phyloP scores from a whole-genome alignment of 805 yeast genomes.

The Starmerella riodocensis region DNA sequence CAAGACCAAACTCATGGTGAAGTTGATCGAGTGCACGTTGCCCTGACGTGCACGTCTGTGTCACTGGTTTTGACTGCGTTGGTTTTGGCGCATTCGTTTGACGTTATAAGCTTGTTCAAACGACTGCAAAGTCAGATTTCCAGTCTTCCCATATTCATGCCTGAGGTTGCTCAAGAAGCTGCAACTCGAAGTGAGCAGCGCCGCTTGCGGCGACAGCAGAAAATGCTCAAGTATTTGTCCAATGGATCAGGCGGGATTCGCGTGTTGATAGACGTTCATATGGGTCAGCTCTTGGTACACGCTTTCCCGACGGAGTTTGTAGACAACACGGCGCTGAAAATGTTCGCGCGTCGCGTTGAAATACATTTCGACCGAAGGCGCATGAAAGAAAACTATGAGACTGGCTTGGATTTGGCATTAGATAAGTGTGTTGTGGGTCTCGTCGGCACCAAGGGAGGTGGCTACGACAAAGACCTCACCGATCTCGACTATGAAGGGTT shows the following conservation, averaged over 20 bases:
- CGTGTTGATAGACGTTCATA: conserved; percentile 51
- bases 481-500: conserved; percentile 42
- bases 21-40: conserved; percentile 41
- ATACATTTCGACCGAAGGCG: conserved; percentile 22
- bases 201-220: not conserved
- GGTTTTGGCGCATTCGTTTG: conserved; percentile 71
- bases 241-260: conserved; percentile 30
- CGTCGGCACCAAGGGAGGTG: conserved; percentile 38
- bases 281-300: conserved; percentile 44
- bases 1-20: conserved; percentile 32
- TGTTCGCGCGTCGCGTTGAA: conserved; percentile 22
- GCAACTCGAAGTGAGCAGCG: not conserved
- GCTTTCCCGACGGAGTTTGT: conserved; percentile 72
- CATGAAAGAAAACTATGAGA: conserved; percentile 24
- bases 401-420: conserved; percentile 47
- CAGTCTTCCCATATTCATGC: conserved; percentile 11
- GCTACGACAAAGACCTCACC: conserved; percentile 37
- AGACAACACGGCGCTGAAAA: conserved; percentile 62
- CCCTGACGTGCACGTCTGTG: conserved; percentile 33
- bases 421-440: conserved; percentile 55
- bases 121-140: conserved; percentile 19
- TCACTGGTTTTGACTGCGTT: conserved; percentile 65
- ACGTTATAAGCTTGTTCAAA: conserved; percentile 41
- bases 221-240: not conserved
- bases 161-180: conserved; percentile 3